Evolutionary conservation across 2,329 filamentous ascomycete species (phyloP).

Genomic region (Fusarium odoratissimum): DNA sequence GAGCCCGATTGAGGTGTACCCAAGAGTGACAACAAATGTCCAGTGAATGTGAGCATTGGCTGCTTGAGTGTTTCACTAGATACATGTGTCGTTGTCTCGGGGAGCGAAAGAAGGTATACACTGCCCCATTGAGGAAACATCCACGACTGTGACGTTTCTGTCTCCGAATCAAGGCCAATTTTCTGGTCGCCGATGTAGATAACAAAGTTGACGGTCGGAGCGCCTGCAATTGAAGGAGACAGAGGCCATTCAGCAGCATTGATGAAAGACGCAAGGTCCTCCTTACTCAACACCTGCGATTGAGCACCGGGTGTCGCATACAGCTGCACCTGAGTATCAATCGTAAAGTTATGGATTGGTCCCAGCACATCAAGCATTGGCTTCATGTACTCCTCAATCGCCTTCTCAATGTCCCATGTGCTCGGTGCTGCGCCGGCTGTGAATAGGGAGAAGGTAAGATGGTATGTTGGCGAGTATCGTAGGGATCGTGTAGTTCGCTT

Average conservation of each 20-base stretch:
- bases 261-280: slow-evolving; percentile 93
- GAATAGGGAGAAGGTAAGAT: slow-evolving; percentile 95
- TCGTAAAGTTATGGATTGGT: slow-evolving; percentile 92
- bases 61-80: slow-evolving; percentile 75
- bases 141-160: slow-evolving; percentile 75
- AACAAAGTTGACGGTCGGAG: slow-evolving; percentile 96
- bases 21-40: slow-evolving; percentile 87
- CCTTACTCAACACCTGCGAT: slow-evolving; percentile 76
- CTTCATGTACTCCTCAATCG: slow-evolving; percentile 82
- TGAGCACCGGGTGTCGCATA: slow-evolving; percentile 80
- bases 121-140: slow-evolving; percentile 95
- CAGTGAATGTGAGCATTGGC: slow-evolving; percentile 88
- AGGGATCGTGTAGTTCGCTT: slow-evolving; percentile 85
- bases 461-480: slow-evolving; percentile 93
- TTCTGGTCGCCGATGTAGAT: slow-evolving; percentile 87
- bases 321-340: slow-evolving; percentile 95
- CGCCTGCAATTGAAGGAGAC: slow-evolving; percentile 90
- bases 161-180: slow-evolving; percentile 63
- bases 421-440: slow-evolving; percentile 82
- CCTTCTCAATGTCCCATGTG: slow-evolving; percentile 89
- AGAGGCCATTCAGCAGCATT: slow-evolving; percentile 98
- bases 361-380: slow-evolving; percentile 84
- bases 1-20: slow-evolving; percentile 87
- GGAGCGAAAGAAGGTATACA: slow-evolving; percentile 68
- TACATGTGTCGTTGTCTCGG: slow-evolving; percentile 62